phyloP scores from a whole-genome alignment of 2,329 filamentous ascomycete species.

The Botrytis aclada region DNA sequence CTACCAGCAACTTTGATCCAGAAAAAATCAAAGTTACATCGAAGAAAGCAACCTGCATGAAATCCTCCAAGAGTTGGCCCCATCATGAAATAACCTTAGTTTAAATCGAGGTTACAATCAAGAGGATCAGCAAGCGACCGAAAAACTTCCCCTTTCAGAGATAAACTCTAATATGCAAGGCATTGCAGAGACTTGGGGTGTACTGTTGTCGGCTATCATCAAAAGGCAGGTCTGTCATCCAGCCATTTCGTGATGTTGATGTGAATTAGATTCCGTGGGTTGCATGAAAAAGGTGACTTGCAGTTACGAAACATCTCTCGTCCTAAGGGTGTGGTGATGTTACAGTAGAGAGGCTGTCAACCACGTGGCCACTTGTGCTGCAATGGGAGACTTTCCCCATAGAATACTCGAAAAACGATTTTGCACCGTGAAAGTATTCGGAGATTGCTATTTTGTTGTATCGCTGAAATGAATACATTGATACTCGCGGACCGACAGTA shows the following conservation, averaged over 20 bases:
- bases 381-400: background rate
- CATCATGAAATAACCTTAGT: background rate
- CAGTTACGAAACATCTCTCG: background rate
- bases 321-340: background rate
- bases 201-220: background rate
- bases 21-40: background rate
- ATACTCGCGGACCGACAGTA: background rate
- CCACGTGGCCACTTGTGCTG: background rate
- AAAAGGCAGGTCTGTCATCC: background rate
- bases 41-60: background rate
- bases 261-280: background rate
- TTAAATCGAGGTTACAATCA: background rate
- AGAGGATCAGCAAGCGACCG: background rate
- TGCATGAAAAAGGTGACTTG: background rate
- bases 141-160: background rate
- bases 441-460: background rate
- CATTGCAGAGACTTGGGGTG: background rate
- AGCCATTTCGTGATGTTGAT: background rate
- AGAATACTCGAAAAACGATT: too few species aligned
- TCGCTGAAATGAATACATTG: background rate
- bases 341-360: background rate
- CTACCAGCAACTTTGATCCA: background rate
- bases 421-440: background rate
- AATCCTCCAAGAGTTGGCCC: background rate
- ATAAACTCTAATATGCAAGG: background rate